Base-by-base conservation (phyloP, 768 basidiomycete species). In the Panaeolus papilionaceus region DNA sequence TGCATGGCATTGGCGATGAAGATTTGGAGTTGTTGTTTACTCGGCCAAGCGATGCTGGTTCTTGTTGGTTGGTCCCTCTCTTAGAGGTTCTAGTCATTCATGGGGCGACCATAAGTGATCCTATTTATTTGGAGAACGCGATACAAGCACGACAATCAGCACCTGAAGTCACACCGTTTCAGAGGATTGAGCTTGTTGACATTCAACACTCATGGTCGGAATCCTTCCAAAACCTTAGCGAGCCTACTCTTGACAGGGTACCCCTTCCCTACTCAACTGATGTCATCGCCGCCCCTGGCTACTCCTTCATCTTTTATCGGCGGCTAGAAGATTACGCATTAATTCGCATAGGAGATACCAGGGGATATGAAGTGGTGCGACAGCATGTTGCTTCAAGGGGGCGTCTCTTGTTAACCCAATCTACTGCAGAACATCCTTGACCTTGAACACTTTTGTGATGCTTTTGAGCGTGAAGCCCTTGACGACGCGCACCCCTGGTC, bases 71-170 rank as follows among this genome's bases (percentile, higher is more conserved):
- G 18, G 45, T 45, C 18, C 45, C 45, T n/a, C n/a, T 45, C 7
- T 20, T 45, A 45, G 45, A 45, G 45, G 45, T 45, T 45, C 45
- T 45, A 45, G 45, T 45, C 45, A 18, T 45, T 14, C 45, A 45
- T 16, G 45, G 3, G n/a, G 12, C 16, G 12, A 7, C 16, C 18
- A 45, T 45, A 11, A 45, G n/a, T 7, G 45, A 45, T 20, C 45
- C 45, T 45, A n/a, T 18, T 18, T 16, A 18, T n/a, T 7, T 45
- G 16, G n/a, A 16, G 45, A 16, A 18, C 2, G n/a, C n/a, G 10
- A 45, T 45, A 18, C 45, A n/a, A 18, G 45, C 45, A 7, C 45
- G 45, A 45, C 9, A 45, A 20, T 16, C 14, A 45, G 18, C 16
- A 11, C 16, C n/a, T 7, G 45, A 8, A 3, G 45, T 45, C 2